Evolutionary conservation across 192 early-diverging fungal species (phyloP), one percentile per base, ranked within the genome.

Genomic region (Rhizoclosmatium sp.): DNA sequence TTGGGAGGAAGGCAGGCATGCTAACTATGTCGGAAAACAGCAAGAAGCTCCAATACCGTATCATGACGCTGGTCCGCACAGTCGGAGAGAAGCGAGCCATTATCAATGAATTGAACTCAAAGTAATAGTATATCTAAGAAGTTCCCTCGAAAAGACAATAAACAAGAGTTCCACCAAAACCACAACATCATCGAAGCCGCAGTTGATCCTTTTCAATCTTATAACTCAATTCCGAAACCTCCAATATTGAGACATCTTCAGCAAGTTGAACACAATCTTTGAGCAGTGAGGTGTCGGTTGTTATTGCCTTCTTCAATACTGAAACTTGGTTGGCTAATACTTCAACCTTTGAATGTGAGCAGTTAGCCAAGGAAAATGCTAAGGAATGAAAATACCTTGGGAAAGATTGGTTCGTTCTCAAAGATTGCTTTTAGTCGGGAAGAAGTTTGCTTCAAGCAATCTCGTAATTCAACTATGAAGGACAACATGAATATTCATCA

Each of bases 1-100:
- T 16, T 54, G 5, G 51, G 16, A 12, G 51, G 51, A 54, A 54
- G 51, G 5, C 9, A 12, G 51, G 9, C 5, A 54, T 14, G 16
- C 51, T 54, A 7, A 54, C 51, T 12, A 16, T 54, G 9, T 12
- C 51, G 9, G 16, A 7, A 12, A 7, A 7, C 45, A 78, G 77
- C 68, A 31, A 78, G 71, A 78, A 78, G 46, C 77, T 78, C 23
- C 39, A 69, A 19, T 78, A 78, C 44, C 65, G 77, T 3, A 71
- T 78, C 68, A 51, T 40, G 14, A 58, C 23, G 41, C 68, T 78
- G 14, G 19, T 78, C 4, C 77, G 77, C 56, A 71, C 65, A 4
- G 59, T 78, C 12, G 56, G 21, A 3, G 77, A 68, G 21, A 78
- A 71, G 59, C 47, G 68, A 10, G 77, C 14, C 14, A 23, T 41